Evolutionary conservation across 1,284 basidiomycete genomes (phyloP).

Genomic region (Rhodofomes roseus): DNA sequence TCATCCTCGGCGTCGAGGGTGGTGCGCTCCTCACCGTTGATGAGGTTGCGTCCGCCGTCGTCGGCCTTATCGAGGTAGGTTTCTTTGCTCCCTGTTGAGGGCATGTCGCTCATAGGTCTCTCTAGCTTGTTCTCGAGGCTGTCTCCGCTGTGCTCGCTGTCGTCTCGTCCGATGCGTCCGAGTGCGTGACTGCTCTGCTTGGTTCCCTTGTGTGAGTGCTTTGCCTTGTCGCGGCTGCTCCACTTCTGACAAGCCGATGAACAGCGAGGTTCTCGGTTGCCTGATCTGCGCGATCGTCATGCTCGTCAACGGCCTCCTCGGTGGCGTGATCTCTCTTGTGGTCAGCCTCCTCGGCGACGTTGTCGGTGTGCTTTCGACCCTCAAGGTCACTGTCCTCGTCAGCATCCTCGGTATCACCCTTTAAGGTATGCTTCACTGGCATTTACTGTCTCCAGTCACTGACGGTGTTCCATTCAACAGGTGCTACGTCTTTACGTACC

Average conservation of each 20-base stretch:
- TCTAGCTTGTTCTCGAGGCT: constrained; percentile 33
- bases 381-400: constrained; percentile 22
- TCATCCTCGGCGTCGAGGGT: constrained; percentile 32
- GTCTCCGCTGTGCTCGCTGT: constrained; percentile 33
- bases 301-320: constrained; percentile 27
- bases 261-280: constrained; percentile 23
- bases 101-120: not conserved
- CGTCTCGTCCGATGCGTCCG: constrained; percentile 21
- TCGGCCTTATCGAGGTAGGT: constrained; percentile 23
- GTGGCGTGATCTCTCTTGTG: constrained; percentile 24
- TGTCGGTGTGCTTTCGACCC: constrained; percentile 16
- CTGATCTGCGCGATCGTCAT: constrained; percentile 28
- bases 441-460: not conserved
- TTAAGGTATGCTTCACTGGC: constrained; percentile 8
- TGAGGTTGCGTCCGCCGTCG: constrained; percentile 30
- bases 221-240: not conserved
- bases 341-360: constrained; percentile 16
- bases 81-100: not conserved
- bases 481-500: not conserved
- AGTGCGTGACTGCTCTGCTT: constrained; percentile 25
- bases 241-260: too few relatives aligned
- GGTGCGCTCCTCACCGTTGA: constrained; percentile 24
- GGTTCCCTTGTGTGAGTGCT: constrained; percentile 28
- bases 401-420: constrained; percentile 17
- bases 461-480: not conserved